Conservation (phyloP, 1,139 yeast species). For the Hemisphaericaspora subhashii region DNA sequence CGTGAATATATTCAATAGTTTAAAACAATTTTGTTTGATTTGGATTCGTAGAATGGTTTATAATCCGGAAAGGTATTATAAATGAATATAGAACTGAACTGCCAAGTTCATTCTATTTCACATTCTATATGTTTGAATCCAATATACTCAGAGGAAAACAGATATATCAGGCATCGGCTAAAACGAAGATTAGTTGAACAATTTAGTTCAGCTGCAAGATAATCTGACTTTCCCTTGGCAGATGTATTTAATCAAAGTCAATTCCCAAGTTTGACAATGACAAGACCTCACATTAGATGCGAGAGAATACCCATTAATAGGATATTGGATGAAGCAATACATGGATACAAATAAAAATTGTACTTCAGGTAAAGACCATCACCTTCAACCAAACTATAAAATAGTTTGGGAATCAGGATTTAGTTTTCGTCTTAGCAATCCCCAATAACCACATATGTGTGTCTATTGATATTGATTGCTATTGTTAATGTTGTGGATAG, state of each 20-base stretch:
- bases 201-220: constrained; percentile 39
- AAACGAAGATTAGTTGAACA: constrained; percentile 28
- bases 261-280: constrained; percentile 18
- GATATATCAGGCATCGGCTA: constrained; percentile 52
- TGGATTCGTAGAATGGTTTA: constrained; percentile 9
- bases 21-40: constrained; percentile 16
- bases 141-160: constrained; percentile 47
- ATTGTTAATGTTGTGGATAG: constrained; percentile 1
- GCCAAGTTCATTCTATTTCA: constrained; percentile 46
- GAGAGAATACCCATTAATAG: constrained; percentile 11
- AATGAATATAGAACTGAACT: constrained; percentile 42
- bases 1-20: constrained; percentile 13
- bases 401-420: constrained; percentile 3
- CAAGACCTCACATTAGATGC: constrained; percentile 23
- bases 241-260: constrained; percentile 24
- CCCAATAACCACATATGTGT: constrained; percentile 4
- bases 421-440: constrained; percentile 5
- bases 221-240: constrained; percentile 48
- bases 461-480: constrained; percentile 5
- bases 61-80: constrained; percentile 28
- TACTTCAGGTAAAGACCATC: constrained; percentile 11
- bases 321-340: constrained; percentile 11
- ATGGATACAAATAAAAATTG: constrained; percentile 4
- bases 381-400: constrained; percentile 6
- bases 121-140: constrained; percentile 20